Evolutionary conservation across 208 protist genomes (phyloP), one percentile per base, ranked within the genome.

Genomic region (Acanthamoeba sp.): DNA sequence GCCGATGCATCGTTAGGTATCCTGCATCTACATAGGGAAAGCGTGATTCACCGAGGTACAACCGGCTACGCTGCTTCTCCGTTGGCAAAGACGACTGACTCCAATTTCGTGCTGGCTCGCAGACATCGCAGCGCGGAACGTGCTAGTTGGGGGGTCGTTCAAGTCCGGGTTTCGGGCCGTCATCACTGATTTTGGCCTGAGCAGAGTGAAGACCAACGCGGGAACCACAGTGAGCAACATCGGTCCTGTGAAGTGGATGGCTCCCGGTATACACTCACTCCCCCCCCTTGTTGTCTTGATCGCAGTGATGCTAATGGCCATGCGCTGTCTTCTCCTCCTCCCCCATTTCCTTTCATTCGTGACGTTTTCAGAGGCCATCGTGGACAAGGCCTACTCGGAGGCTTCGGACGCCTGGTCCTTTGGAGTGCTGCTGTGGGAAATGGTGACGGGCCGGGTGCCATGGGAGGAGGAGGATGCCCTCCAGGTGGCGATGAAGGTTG

Each of bases 181-280:
- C 55, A 73, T 93, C 66, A 93, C 69, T 10, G 89, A 93, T 29
- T 93, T 93, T 80, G 89, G 89, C 20, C 24, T 93, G 64, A 93
- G 89, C 34, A 7, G 66, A 24, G 66, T 93, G 48, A 93, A 93
- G 40, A 57, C 89, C n/a, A 42, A 38, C 29, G 22, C 52, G 10
- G 32, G 64, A 16, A 48, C 45, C 9, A 93, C 89, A 7, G 20
- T 59, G n/a, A 93, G 89, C 69, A 84, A 50, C 66, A 62, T 93
- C 9, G 89, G 89, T 38, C 89, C 89, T 20, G 89, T 93, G 27
- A 93, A 93, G 40, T 93, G 89, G 89, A 93, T 93, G 89, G 89
- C 89, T 27, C 89, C 89, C 22, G 85, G 85, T 91, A 69, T 7
- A n/a, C 4, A 32, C 57, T n/a, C n/a, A n/a, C n/a, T n/a, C n/a